Evolutionary conservation across 208 protist genomes (phyloP).

Genomic region (Crithidia fasciculata): DNA sequence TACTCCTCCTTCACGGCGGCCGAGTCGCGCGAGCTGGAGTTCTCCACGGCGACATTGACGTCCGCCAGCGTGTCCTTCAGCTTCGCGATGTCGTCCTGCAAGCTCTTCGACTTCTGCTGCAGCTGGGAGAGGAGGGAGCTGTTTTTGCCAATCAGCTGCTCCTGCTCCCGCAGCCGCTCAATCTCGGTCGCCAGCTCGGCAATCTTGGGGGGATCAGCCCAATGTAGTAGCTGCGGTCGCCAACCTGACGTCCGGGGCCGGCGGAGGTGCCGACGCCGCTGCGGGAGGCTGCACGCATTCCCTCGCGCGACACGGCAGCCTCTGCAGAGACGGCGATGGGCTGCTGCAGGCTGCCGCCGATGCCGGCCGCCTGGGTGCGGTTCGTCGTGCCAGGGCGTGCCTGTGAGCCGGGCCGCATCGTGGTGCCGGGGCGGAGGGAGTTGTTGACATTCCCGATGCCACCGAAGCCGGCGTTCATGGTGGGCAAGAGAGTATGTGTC

Average conservation of each 20-base stretch:
- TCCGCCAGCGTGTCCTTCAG: conserved; percentile 83
- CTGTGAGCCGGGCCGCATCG: conserved; percentile 75
- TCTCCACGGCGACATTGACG: conserved; percentile 63
- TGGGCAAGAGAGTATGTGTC: neutral
- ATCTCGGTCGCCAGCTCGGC: conserved; percentile 88
- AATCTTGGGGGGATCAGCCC: conserved; percentile 90
- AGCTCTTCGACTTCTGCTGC: conserved; percentile 70
- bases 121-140: conserved; percentile 74
- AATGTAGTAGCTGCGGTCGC: conserved; percentile 91
- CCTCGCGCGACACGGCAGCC: conserved; percentile 80
- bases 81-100: conserved; percentile 78
- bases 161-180: conserved; percentile 85
- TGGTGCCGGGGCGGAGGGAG: conserved; percentile 72
- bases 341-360: conserved; percentile 86
- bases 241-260: conserved; percentile 87
- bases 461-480: conserved; percentile 29
- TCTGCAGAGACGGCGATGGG: conserved; percentile 66
- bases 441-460: conserved; percentile 30
- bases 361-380: conserved; percentile 68
- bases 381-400: conserved; percentile 65
- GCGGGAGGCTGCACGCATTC: conserved; percentile 82
- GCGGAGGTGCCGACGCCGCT: conserved; percentile 67
- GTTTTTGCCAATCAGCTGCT: conserved; percentile 83
- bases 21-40: conserved; percentile 59
- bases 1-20: conserved; percentile 75